Base-by-base conservation (phyloP, 805 yeast species). In the Ogataea wickerhamii region DNA sequence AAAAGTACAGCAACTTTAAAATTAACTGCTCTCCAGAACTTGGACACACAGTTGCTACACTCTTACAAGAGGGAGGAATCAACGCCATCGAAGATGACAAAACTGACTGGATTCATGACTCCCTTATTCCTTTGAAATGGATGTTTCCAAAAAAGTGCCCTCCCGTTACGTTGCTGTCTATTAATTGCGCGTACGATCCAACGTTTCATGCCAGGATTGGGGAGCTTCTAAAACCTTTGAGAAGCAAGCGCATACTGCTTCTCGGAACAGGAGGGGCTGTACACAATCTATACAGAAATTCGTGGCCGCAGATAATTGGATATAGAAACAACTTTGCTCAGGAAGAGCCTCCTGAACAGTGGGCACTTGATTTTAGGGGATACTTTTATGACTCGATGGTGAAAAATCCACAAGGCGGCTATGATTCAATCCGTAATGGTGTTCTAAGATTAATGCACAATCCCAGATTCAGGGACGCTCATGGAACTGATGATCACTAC, bases 101-200 rank as follows among this genome's bases (percentile, higher is more conserved):
- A 6, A 39, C 43, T 3, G 43, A 39, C 33, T 39, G 43, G 43
- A 39, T 39, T 20, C 43, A 39, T 17, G 43, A 39, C 18, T 39
- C 43, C 18, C 25, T 39, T 33, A 39, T 39, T 35, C 43, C 43
- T 10, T 28, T 39, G 31, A 39, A 39, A 20, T 39, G 43, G 43
- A 39, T 39, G 43, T 39, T 39, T 20, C 43, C 43, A 16, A 39
- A 39, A 20, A 34, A 18, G 13, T 39, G 43, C 18, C 43, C 43
- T 2, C 43, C 43, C 12, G 39, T 39, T 14, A 39, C 43, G 2
- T 28, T 39, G 7, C 32, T 39, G 8, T 39, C 43, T 5, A 35
- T 39, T 23, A 39, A 39, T 28, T 29, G 33, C n/a, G 30, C 27
- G 14, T 39, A 35, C 20, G 43, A 39, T 30, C 43, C 43, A 22